Percentiles rank a stretch among this genome's conserved stretches.
phyloP scores from a whole-genome alignment of 139 green algal genomes.

The Coelastrella sp. region DNA sequence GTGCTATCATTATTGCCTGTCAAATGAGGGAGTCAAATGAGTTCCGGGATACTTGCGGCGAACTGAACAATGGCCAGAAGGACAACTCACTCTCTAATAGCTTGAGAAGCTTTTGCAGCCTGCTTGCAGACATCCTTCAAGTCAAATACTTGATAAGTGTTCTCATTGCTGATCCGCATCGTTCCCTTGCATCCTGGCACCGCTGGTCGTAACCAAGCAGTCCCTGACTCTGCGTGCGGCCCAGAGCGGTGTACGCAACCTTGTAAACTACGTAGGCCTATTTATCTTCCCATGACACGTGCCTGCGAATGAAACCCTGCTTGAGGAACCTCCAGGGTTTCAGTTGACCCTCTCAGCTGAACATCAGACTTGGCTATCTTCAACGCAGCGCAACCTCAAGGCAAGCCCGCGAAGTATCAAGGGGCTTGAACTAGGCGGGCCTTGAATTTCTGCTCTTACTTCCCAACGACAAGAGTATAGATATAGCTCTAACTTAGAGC shows the following conservation, averaged over 20 bases:
- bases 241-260: neutral
- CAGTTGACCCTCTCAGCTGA: neutral
- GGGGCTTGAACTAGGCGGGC: too few relatives aligned
- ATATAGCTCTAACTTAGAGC: too few relatives aligned
- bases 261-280: neutral
- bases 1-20: slow-evolving; percentile 79
- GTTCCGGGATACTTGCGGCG: neutral
- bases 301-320: neutral
- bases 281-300: neutral
- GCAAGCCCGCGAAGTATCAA: too few relatives aligned
- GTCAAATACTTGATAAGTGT: neutral
- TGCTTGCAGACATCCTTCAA: slow-evolving; percentile 9
- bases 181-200: neutral
- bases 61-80: neutral
- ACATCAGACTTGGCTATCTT: neutral
- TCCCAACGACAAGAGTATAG: too few relatives aligned
- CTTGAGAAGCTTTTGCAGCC: slow-evolving; percentile 78
- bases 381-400: too few relatives aligned
- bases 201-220: neutral
- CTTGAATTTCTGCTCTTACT: too few relatives aligned
- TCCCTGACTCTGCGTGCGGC: neutral
- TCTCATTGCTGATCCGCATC: too few relatives aligned
- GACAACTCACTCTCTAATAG: slow-evolving; percentile 76
- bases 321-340: neutral
- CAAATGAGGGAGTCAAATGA: neutral